phyloP scores from a whole-genome alignment of 139 green algal species.

The Chlamydomonas eustigma region DNA sequence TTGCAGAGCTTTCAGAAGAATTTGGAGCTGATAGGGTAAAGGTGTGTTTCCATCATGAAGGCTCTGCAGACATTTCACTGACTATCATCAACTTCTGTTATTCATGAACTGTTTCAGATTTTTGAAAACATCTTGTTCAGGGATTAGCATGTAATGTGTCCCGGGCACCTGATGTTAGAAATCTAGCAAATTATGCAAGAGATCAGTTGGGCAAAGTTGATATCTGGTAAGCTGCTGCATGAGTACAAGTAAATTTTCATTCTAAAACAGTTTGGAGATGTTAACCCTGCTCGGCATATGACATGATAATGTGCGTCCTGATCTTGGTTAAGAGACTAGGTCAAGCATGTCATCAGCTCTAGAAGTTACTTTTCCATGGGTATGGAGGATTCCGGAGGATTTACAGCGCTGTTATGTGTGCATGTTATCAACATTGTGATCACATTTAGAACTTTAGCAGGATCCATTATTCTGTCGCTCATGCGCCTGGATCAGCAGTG shows the following conservation, averaged over 20 bases:
- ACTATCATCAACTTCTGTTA: neutral
- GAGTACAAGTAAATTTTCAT: neutral
- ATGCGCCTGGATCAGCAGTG: neutral
- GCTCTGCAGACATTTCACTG: neutral
- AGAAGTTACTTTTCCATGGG: no score
- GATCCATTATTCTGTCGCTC: neutral
- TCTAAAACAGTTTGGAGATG: neutral
- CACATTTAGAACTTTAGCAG: no score
- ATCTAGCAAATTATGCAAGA: slow-evolving; percentile 60
- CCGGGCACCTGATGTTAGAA: slow-evolving; percentile 45
- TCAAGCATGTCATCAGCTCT: no score
- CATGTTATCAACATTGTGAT: no score
- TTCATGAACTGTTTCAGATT: neutral
- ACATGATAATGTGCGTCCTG: neutral
- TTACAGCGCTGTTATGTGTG: no score
- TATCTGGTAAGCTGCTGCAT: neutral
- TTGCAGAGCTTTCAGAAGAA: slow-evolving; percentile 5
- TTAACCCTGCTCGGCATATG: neutral
- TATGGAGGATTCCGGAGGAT: no score
- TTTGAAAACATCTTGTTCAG: slow-evolving; percentile 12
- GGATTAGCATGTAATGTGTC: slow-evolving; percentile 65
- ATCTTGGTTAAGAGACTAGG: no score
- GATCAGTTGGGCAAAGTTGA: slow-evolving; percentile 31
- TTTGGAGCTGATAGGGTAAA: neutral
- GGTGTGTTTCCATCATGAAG: neutral